phyloP scores from a whole-genome alignment of 139 green algal species.

The Chlorella vulgaris region DNA sequence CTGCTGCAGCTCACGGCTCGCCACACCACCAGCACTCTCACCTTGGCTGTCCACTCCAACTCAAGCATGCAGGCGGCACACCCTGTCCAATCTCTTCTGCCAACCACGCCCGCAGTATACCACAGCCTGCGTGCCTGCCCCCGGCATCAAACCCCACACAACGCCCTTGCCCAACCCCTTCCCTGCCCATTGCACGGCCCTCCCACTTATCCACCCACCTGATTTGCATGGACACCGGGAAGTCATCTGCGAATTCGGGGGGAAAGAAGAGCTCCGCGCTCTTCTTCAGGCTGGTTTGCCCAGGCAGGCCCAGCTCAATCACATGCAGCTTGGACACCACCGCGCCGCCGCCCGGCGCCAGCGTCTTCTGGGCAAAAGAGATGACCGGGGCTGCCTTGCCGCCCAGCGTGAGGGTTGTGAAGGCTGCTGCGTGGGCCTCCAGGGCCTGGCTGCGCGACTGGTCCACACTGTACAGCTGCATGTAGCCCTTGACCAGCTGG shows the following conservation, averaged over 20 bases:
- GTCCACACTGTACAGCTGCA: conserved; percentile 99
- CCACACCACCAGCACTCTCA: too few relatives aligned
- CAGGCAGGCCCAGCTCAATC: conserved; percentile 91
- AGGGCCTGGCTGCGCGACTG: conserved; percentile 95
- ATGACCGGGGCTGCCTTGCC: conserved; percentile 85
- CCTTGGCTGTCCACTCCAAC: too few relatives aligned
- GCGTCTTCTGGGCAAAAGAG: conserved; percentile 96
- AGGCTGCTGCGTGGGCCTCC: conserved; percentile 95
- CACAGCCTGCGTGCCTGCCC: too few relatives aligned
- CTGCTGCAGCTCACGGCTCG: too few relatives aligned
- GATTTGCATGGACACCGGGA: conserved; percentile 96
- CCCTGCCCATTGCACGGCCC: too few relatives aligned
- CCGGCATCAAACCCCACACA: too few relatives aligned
- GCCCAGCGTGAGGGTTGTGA: conserved; percentile 83
- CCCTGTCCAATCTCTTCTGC: too few relatives aligned
- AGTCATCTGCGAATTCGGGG: conserved; percentile 98
- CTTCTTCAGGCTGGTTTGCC: conserved; percentile 76
- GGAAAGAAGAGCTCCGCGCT: conserved; percentile 99
- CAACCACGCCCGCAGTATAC: too few relatives aligned
- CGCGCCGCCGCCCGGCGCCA: conserved; percentile 50
- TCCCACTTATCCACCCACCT: too few relatives aligned
- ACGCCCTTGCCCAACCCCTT: too few relatives aligned
- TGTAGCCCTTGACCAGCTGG: conserved; percentile 95
- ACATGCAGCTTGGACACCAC: conserved; percentile 95
- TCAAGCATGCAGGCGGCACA: too few relatives aligned